Evolutionary conservation across 305 asterid species (phyloP).

Genomic region (Ilex paraguariensis): DNA sequence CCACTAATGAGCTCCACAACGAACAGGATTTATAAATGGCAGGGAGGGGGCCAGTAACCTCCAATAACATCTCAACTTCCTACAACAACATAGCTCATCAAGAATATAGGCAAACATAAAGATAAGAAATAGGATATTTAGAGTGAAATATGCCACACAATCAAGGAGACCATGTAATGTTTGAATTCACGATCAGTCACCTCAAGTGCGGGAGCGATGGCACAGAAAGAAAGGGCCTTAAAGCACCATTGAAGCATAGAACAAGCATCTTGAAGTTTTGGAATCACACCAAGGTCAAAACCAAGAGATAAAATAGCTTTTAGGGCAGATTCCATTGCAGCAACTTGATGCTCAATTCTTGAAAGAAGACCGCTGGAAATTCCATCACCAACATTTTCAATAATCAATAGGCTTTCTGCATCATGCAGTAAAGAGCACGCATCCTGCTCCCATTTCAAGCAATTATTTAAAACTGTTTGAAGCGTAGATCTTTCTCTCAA

Average conservation of each 20-base stretch:
- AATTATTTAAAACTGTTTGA: constrained; percentile 45
- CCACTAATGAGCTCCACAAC: constrained; percentile 43
- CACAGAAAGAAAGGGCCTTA: constrained; percentile 47
- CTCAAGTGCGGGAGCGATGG: constrained; percentile 48
- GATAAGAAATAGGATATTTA: background rate
- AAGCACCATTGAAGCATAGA: constrained; percentile 69
- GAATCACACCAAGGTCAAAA: constrained; percentile 47
- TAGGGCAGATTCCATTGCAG: constrained; percentile 42
- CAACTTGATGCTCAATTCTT: constrained; percentile 43
- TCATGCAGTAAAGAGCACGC: constrained; percentile 55
- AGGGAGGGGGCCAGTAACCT: constrained; percentile 47
- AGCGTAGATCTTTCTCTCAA: constrained; percentile 56
- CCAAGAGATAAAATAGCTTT: constrained; percentile 55
- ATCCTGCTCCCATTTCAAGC: constrained; percentile 62
- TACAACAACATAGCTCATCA: constrained; percentile 21
- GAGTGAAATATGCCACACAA: background rate
- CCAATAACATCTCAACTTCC: constrained; percentile 73
- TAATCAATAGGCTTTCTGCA: constrained; percentile 44
- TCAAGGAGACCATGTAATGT: constrained; percentile 6
- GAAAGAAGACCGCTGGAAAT: constrained; percentile 29
- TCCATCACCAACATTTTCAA: constrained; percentile 25
- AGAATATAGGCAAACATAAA: constrained; percentile 2
- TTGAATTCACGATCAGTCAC: constrained; percentile 31
- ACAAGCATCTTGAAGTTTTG: constrained; percentile 67
- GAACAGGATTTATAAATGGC: constrained; percentile 41